Conservation (phyloP, 306 rosid genomes). For the Castanea sativa region DNA sequence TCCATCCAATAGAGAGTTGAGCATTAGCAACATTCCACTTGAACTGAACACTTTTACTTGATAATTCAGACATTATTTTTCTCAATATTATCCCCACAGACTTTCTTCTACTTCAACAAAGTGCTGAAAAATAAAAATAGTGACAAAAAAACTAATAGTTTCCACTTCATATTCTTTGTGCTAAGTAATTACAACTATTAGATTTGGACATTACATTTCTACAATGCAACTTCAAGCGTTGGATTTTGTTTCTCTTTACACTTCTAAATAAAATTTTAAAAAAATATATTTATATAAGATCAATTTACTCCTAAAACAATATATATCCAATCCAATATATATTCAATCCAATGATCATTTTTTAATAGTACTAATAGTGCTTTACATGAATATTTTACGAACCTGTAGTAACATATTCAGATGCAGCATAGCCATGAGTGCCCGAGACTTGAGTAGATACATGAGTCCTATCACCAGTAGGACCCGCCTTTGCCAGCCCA, state of each 20-base stretch:
- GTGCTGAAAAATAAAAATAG: neutral
- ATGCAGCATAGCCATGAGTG: constrained; percentile 94
- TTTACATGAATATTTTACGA: constrained; percentile 16
- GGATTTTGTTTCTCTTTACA: neutral
- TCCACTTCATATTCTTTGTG: neutral
- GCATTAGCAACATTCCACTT: neutral
- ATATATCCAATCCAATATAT: neutral
- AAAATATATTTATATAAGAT: neutral
- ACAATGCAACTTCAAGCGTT: neutral
- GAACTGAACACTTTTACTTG: neutral
- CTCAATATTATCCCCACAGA: neutral
- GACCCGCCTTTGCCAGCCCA: constrained; percentile 94
- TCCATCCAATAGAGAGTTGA: neutral
- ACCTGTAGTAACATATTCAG: constrained; percentile 98
- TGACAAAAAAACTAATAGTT: neutral
- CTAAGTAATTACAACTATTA: neutral
- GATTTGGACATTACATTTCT: neutral
- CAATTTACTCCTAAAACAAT: neutral
- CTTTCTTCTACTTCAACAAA: neutral
- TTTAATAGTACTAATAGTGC: neutral
- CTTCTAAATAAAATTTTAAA: neutral
- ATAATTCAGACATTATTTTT: neutral
- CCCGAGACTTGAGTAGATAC: constrained; percentile 95
- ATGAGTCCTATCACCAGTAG: constrained; percentile 92
- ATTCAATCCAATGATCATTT: neutral